A percentile compares a stretch with the other conserved stretches of the same genome.
Conservation (phyloP, 1,139 yeast genomes). For the Meyerozyma smithsonii region DNA sequence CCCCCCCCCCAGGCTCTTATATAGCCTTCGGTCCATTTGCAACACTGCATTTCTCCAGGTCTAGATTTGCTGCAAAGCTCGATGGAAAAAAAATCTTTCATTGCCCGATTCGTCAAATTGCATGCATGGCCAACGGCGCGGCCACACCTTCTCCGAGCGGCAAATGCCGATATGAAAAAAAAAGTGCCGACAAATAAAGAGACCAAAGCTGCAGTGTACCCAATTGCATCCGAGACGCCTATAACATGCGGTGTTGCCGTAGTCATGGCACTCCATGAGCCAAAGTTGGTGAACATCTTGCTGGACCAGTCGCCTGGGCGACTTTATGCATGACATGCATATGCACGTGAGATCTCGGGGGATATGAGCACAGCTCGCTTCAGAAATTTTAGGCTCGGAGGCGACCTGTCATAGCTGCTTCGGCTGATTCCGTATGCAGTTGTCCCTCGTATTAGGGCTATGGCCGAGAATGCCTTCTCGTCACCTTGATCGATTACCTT, state of each 20-base stretch:
- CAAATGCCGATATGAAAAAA: background rate
- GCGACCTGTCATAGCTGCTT: too few relatives aligned
- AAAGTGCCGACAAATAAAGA: background rate
- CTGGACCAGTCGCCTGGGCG: background rate
- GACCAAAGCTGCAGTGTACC: too few relatives aligned
- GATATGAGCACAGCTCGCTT: background rate
- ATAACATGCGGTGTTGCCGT: too few relatives aligned
- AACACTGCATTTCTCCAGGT: background rate
- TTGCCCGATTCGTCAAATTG: constrained; percentile 1
- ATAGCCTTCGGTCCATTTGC: constrained; percentile 1
- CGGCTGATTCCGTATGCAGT: too few relatives aligned
- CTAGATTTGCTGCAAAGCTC: constrained; percentile 2
- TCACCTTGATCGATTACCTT: too few relatives aligned
- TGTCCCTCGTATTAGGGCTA: too few relatives aligned
- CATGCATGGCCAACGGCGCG: constrained; percentile 2
- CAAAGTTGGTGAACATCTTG: background rate
- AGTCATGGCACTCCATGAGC: too few relatives aligned
- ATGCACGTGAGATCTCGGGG: constrained; percentile 1
- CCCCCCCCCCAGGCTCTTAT: background rate
- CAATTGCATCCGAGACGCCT: too few relatives aligned
- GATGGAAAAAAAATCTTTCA: constrained; percentile 1
- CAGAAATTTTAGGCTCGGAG: background rate
- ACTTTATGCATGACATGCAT: background rate
- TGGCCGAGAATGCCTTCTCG: too few relatives aligned
- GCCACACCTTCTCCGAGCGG: background rate